Base-by-base conservation (phyloP, 495 filamentous ascomycete species). In the Aspergillus affinis region DNA sequence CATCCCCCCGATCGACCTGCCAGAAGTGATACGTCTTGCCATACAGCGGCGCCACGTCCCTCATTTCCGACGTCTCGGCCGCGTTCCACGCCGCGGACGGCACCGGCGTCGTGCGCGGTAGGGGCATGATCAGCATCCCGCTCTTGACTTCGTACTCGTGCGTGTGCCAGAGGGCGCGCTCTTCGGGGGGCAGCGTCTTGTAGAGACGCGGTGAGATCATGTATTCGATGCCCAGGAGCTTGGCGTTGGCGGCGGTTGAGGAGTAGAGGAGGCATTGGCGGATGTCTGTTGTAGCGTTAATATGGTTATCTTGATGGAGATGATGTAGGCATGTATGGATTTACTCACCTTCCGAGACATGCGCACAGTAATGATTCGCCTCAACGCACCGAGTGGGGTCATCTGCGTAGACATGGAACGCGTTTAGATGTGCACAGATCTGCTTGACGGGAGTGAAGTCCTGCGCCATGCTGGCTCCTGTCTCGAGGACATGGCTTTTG, bases 11-110 rank as follows among this genome's bases (percentile, higher is more conserved):
- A 69, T 95, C 90, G 27, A 88, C 82, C 80, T 95, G 90, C 92
- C 92, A 96, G 53, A 94, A 76, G 67, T 92, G 92, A 74, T 87
- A 96, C n/a, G 87, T 85, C 72, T 96, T 95, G n/a, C 91, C 92
- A 61, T 96, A 96, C 6, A 93, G 64, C 15, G 79, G 71, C 3
- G 87, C 68, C 8, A 93, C 76, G 60, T 90, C 78, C 63, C 86
- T 78, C 91, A 96, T 93, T 75, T 93, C 90, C 21, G 82, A 81
- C 10, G 79, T 90, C 78, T 96, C 91, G 20, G 89, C 89, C 17
- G 70, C 72, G 57, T 94, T 89, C 92, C 91, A 95, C 0, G 68
- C 80, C 0, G 69, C 62, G 2, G 72, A 72, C 3, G 86, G 86
- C 2, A 90, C 71, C 0, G 62, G 67, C 0, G 72, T 10, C 36